Evolutionary conservation across 1,284 basidiomycete species (phyloP).

Genomic region (Sutorius eximius): DNA sequence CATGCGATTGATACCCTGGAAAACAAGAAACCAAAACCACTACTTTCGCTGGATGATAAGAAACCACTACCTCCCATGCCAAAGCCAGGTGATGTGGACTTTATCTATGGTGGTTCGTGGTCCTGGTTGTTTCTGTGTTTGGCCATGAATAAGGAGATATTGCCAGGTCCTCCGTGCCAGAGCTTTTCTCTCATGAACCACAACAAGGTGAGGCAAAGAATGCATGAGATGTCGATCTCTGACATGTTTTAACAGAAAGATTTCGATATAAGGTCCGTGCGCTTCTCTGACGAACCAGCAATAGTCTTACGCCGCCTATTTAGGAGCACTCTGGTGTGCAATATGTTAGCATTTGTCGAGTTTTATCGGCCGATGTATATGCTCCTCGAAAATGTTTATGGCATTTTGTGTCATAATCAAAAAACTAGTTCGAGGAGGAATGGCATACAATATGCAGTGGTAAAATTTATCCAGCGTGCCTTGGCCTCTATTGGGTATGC

Average conservation of each 20-base stretch:
- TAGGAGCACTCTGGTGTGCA: constrained; percentile 62
- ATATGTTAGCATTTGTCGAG: constrained; percentile 75
- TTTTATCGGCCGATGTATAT: constrained; percentile 62
- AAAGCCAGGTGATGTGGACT: constrained; percentile 58
- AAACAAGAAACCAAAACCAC: constrained; percentile 39
- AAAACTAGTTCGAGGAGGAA: constrained; percentile 31
- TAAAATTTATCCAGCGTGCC: constrained; percentile 62
- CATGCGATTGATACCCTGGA: constrained; percentile 52
- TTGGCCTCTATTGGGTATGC: constrained; percentile 61
- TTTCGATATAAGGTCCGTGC: constrained; percentile 55
- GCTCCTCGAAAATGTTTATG: constrained; percentile 68
- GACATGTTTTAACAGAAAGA: constrained; percentile 41
- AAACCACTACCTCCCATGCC: constrained; percentile 50
- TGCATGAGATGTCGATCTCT: background rate
- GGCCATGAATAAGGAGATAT: constrained; percentile 2
- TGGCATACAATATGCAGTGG: constrained; percentile 51
- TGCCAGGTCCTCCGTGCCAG: constrained; percentile 67
- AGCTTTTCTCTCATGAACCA: constrained; percentile 65
- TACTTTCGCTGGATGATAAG: constrained; percentile 41
- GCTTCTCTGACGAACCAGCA: background rate
- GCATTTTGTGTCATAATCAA: constrained; percentile 50
- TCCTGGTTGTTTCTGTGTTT: background rate
- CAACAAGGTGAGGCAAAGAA: constrained; percentile 42
- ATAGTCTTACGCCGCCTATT: background rate
- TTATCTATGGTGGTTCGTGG: constrained; percentile 65